Percentiles rank a stretch among this genome's conserved stretches.
Evolutionary conservation across 75 land plant species (phyloP).

Genomic region (Pinus taeda): DNA sequence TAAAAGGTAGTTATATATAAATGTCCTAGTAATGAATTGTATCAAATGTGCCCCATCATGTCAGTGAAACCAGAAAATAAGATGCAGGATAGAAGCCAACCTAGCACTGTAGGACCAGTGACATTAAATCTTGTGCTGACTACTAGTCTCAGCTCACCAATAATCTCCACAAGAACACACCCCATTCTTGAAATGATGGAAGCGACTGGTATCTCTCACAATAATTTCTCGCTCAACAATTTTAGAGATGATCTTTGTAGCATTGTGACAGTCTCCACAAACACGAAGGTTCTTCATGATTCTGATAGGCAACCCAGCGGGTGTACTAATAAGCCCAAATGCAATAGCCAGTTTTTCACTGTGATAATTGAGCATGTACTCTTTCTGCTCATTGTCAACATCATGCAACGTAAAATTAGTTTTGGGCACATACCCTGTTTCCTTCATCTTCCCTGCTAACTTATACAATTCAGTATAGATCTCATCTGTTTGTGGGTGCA

Average conservation of each 20-base stretch:
- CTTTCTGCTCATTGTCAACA: slow-evolving; percentile 49
- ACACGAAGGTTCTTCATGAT: slow-evolving; percentile 57
- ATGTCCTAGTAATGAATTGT: no score
- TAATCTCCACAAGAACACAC: no score
- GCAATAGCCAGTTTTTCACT: slow-evolving; percentile 76
- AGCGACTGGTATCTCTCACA: slow-evolving; percentile 64
- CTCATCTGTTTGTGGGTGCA: background rate
- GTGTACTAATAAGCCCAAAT: slow-evolving; percentile 36
- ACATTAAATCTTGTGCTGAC: no score
- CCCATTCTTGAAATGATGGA: slow-evolving; percentile 34
- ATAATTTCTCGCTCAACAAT: slow-evolving; percentile 33
- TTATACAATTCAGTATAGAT: background rate
- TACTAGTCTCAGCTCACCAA: no score
- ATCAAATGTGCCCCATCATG: no score
- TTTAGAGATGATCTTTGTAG: slow-evolving; percentile 51
- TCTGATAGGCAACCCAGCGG: slow-evolving; percentile 19
- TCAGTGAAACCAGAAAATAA: no score
- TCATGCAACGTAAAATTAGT: slow-evolving; percentile 33
- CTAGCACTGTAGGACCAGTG: no score
- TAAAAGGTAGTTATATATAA: no score
- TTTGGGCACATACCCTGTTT: slow-evolving; percentile 1
- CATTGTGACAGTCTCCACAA: slow-evolving; percentile 63
- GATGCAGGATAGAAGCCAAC: no score
- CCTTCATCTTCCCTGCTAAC: background rate
- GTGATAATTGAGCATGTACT: slow-evolving; percentile 40